Base-by-base conservation (phyloP, 352 stramenopile species). In the Pythium folliculosum region DNA sequence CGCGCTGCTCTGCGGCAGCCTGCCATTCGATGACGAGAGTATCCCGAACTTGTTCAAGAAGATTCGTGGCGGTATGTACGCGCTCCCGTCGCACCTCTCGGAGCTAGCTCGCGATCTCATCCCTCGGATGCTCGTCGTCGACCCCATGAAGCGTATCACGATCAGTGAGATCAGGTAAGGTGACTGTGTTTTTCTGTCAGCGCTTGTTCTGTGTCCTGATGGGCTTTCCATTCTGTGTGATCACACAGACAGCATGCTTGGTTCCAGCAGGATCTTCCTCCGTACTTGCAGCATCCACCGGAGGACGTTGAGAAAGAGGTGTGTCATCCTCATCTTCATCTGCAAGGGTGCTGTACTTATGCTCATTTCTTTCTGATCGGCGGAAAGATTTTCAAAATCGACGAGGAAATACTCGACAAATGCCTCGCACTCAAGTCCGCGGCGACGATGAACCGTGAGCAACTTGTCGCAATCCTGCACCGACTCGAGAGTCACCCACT, bases 21-120 rank as follows among this genome's bases (percentile, higher is more conserved):
- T 99, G 12, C 98, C 98, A 19, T 99, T 99, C 67, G 97, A 99
- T 77, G 97, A 99, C 70, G 97, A 99, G 72, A 98, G 88, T 40
- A 99, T 99, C 63, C 97, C 97, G 0, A 99, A 98, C 68, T 83
- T 99, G 43, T 99, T 99, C 77, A 99, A 98, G 78, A 99, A 99
- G 84, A 99, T 99, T 70, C 78, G 82, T 35, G 94, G 90, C 55
- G 98, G 97, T 38, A 99, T 99, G 94, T 99, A 99, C 80, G 96
- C 84, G 70, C 78, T 99, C 35, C 98, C 98, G 38, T 98, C 86
- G 25, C 97, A 99, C 77, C 76, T 99, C 27, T 98, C 90, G 30
- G 92, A 99, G 68, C 88, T 98, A 60, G 95, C 97, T 23, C 93
- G 91, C 19, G 89, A 99, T 72, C 82, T 99, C 21, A 99, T 99